Conservation (phyloP, 371 early-diverging fungal genomes). For the Rhizopus delemar region DNA sequence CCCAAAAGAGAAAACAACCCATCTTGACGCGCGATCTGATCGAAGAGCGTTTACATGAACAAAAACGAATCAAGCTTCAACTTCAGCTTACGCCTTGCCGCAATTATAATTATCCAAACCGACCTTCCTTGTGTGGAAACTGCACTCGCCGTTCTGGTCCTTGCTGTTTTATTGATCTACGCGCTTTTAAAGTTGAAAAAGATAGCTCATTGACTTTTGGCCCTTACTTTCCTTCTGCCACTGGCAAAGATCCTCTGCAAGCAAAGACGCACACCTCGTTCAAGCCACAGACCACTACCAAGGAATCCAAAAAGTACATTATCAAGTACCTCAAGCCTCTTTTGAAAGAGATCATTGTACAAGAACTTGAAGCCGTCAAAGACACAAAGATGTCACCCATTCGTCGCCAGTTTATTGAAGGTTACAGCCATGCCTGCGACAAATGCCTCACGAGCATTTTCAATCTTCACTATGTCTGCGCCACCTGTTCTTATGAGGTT, state of each 20-base stretch:
- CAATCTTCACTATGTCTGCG: conserved; percentile 55
- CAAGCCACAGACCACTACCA: neutral
- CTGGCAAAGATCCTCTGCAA: neutral
- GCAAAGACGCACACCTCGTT: neutral
- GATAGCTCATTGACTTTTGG: neutral
- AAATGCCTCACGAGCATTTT: conserved; percentile 49
- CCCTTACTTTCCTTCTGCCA: conserved; percentile 5
- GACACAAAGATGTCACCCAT: neutral
- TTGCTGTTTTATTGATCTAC: neutral
- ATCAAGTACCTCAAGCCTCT: conserved; percentile 2
- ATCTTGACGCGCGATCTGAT: neutral
- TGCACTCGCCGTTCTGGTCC: neutral
- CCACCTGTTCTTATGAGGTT: conserved; percentile 54
- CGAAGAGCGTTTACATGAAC: neutral
- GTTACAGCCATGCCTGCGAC: conserved; percentile 37
- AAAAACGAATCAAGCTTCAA: conserved; percentile 2
- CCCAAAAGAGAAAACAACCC: neutral
- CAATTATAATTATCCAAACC: neutral
- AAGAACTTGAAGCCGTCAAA: neutral
- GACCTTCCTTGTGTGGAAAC: neutral
- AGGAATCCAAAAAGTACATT: neutral
- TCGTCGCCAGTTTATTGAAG: neutral
- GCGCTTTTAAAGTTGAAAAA: neutral
- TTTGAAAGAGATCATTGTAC: neutral
- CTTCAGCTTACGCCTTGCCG: neutral